Evolutionary conservation across 352 stramenopile species (phyloP).

Genomic region (Pythium brachiatum): DNA sequence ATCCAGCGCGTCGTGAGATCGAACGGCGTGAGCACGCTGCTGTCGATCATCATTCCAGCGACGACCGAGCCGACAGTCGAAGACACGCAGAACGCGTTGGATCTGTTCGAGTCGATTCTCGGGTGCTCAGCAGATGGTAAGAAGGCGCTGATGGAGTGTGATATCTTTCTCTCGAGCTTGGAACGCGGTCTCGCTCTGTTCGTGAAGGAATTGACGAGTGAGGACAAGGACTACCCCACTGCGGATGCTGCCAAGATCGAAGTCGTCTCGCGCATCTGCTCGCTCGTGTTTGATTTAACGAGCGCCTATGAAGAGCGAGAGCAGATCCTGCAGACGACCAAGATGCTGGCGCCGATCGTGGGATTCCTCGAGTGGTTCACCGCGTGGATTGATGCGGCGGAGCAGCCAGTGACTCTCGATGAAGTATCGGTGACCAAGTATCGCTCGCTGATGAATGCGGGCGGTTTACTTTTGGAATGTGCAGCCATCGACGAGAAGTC

Average conservation of each 20-base stretch:
- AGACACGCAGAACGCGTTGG: constrained; percentile 42
- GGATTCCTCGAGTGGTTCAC: constrained; percentile 22
- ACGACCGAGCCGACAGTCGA: constrained; percentile 24
- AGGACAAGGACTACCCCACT: constrained; percentile 18
- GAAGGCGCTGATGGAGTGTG: constrained; percentile 45
- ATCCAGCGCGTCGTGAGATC: constrained; percentile 58
- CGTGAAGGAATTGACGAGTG: background rate
- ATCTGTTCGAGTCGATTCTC: constrained; percentile 64
- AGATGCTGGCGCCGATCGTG: constrained; percentile 17
- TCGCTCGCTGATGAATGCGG: constrained; percentile 30
- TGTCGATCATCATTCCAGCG: constrained; percentile 34
- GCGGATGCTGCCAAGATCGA: constrained; percentile 40
- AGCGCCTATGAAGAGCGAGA: constrained; percentile 36
- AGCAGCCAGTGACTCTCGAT: background rate
- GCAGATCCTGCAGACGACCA: constrained; percentile 42
- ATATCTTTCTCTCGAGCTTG: constrained; percentile 45
- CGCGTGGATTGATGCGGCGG: background rate
- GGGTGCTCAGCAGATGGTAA: constrained; percentile 44
- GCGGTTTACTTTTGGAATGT: constrained; percentile 53
- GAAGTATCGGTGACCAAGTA: constrained; percentile 9
- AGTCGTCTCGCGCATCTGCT: constrained; percentile 46
- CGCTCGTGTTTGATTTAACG: constrained; percentile 49
- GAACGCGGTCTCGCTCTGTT: constrained; percentile 28
- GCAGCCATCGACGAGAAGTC: constrained; percentile 21
- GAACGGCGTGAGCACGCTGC: constrained; percentile 60